Conservation (phyloP, 768 basidiomycete species). For the Termitomyces sp. region DNA sequence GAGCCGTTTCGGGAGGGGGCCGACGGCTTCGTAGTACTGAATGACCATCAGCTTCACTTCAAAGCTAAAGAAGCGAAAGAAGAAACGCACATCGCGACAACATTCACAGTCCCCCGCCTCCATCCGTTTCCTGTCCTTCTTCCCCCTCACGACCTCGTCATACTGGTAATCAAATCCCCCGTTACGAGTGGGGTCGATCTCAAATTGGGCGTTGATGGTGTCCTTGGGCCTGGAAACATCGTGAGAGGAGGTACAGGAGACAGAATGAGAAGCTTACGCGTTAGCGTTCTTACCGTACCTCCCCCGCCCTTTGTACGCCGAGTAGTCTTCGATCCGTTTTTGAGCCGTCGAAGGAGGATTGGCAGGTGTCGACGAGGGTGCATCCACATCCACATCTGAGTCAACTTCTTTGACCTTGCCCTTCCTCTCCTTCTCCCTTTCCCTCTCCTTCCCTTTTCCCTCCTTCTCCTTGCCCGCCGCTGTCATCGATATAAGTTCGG, state of each 20-base stretch:
- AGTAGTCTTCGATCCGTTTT: constrained; percentile 37
- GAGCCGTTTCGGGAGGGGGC: constrained; percentile 63
- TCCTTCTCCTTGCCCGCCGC: background rate
- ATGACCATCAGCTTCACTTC: background rate
- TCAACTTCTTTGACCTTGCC: constrained; percentile 20
- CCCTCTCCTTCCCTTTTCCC: background rate
- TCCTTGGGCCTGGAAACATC: constrained; percentile 25
- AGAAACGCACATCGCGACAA: constrained; percentile 63
- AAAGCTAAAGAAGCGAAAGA: background rate
- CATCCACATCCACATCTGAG: constrained; percentile 2
- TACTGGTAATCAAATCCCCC: constrained; percentile 65
- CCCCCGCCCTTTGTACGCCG: constrained; percentile 57
- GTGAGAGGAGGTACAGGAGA: background rate
- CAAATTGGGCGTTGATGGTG: constrained; percentile 66
- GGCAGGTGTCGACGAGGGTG: constrained; percentile 22
- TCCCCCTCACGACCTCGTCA: constrained; percentile 74
- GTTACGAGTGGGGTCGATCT: constrained; percentile 66
- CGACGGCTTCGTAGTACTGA: constrained; percentile 80
- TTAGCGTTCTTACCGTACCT: constrained; percentile 45
- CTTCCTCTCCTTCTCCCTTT: constrained; percentile 16
- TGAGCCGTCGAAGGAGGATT: constrained; percentile 20
- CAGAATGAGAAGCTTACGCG: constrained; percentile 26
- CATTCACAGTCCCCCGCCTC: constrained; percentile 80
- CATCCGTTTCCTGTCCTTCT: constrained; percentile 61
- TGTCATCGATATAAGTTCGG: no score